Base-by-base conservation (phyloP, 257 asterid genomes). In the Thymus mandschuricus region DNA sequence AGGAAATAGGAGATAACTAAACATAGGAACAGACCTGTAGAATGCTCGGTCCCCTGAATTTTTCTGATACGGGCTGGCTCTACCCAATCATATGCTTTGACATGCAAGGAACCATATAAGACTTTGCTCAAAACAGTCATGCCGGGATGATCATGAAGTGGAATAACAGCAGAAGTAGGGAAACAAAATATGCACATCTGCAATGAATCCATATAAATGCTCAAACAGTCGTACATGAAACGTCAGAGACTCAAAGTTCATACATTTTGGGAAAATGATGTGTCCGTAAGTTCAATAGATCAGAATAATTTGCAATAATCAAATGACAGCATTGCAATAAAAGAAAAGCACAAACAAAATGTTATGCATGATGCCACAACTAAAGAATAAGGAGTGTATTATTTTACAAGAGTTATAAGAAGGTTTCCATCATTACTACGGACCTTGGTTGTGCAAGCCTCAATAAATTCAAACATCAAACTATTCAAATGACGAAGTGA, bases 121-220 rank as follows among this genome's bases (percentile, higher is more conserved):
- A 94, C 88, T 86, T 94, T 94, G 89, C 99, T 94, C 69, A 91
- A 78, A 45, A 94, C 99, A 27, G 96, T 89, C 97, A 94, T 94
- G 79, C 88, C 96, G 34, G 97, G 97, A 86, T 94, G 97, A 64
- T 89, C 92, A 78, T 94, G 99, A 71, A 94, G 94, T 59, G 97
- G 99, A 86, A 94, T 94, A 69, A 89, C 95, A 28, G 97, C 80
- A 49, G 99, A 94, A 40, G 99, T 87, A 45, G 99, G 99, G 79
- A 94, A 88, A 79, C 95, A 86, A 77, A 94, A 94, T 72, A 94
- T 82, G 81, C 97, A 91, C 91, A 94, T 91, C 99, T 94, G 99
- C 95, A 81, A 35, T 65, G 68, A 74, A 79, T 60, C 63, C 70
- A 77, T 70, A 62, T 46, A 56, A 77, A 71, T 76, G 57, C 33